phyloP scores from a whole-genome alignment of 495 filamentous ascomycete genomes.

The Terfezia claveryi region DNA sequence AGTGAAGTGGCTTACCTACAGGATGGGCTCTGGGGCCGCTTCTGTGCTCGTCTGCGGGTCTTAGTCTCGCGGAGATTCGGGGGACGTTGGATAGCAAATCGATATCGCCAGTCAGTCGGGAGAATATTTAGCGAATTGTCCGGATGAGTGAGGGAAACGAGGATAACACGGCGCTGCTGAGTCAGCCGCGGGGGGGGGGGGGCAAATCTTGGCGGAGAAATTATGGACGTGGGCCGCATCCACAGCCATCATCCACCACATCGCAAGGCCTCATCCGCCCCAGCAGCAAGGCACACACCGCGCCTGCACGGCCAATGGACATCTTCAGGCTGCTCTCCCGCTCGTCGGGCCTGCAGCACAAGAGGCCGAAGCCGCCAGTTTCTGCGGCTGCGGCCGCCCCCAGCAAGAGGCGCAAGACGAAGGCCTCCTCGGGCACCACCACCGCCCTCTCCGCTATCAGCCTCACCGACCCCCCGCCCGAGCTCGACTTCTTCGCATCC shows the following conservation, averaged over 20 bases:
- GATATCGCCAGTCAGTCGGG: no score
- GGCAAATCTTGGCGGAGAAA: not conserved
- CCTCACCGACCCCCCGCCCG: constrained; percentile 1
- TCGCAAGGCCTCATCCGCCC: not conserved
- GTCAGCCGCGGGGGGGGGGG: not conserved
- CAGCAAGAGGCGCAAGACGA: constrained; percentile 19
- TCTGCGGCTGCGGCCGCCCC: constrained; percentile 29
- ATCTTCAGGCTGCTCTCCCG: constrained; percentile 45
- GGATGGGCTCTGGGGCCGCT: no score
- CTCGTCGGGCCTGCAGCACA: constrained; percentile 23
- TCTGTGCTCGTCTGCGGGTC: no score
- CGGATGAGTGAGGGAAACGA: no score
- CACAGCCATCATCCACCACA: no score
- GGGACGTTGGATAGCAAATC: no score
- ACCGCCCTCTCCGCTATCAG: constrained; percentile 17
- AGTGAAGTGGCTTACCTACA: not conserved
- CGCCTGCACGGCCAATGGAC: constrained; percentile 19
- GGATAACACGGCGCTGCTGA: not conserved
- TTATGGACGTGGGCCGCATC: not conserved
- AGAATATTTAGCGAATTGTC: no score
- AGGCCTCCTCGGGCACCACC: constrained; percentile 27
- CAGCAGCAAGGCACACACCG: not conserved
- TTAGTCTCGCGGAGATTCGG: no score
- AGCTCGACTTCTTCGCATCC: constrained; percentile 13
- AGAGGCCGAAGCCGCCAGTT: constrained; percentile 29